These are phyloP conservation scores for Penicillium fimorum DNA, from an alignment of 495 filamentous ascomycete genomes.

Conservation along the genomic window DNA sequence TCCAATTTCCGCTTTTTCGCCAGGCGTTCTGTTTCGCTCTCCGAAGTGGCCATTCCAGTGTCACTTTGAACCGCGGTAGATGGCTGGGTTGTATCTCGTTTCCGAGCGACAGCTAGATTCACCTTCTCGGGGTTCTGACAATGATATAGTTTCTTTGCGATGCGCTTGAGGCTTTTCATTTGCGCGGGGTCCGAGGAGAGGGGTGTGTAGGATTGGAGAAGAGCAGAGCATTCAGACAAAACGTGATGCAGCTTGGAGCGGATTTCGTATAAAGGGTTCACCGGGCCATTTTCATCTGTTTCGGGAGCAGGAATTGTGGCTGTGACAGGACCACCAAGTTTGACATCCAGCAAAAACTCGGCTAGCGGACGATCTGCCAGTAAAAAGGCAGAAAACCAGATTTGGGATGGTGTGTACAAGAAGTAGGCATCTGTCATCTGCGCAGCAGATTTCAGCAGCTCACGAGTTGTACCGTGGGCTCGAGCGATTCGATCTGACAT, in stretches of 20 bases:
- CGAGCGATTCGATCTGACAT: slow-evolving; percentile 53
- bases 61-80: slow-evolving; percentile 21
- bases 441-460: slow-evolving; percentile 73
- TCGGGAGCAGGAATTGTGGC: slow-evolving; percentile 11
- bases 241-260: slow-evolving; percentile 44
- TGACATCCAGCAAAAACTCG: slow-evolving; percentile 69
- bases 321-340: slow-evolving; percentile 50
- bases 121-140: slow-evolving; percentile 71
- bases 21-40: slow-evolving; percentile 44
- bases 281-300: slow-evolving; percentile 13
- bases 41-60: slow-evolving; percentile 27
- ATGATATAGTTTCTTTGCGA: slow-evolving; percentile 71
- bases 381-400: slow-evolving; percentile 78
- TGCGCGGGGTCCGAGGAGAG: slow-evolving; percentile 46
- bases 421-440: slow-evolving; percentile 92
- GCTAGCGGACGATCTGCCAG: slow-evolving; percentile 72
- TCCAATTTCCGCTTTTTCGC: slow-evolving; percentile 48
- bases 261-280: slow-evolving; percentile 33
- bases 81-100: slow-evolving; percentile 37
- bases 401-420: slow-evolving; percentile 91
- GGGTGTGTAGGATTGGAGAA: slow-evolving; percentile 38
- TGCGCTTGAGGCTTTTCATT: slow-evolving; percentile 53
- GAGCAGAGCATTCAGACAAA: slow-evolving; percentile 40
- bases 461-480: slow-evolving; percentile 69
- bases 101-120: slow-evolving; percentile 43